These are phyloP conservation scores for Aspergillus clavatus DNA, from an alignment of 2,329 filamentous ascomycete genomes.

Conservation along the genomic window DNA sequence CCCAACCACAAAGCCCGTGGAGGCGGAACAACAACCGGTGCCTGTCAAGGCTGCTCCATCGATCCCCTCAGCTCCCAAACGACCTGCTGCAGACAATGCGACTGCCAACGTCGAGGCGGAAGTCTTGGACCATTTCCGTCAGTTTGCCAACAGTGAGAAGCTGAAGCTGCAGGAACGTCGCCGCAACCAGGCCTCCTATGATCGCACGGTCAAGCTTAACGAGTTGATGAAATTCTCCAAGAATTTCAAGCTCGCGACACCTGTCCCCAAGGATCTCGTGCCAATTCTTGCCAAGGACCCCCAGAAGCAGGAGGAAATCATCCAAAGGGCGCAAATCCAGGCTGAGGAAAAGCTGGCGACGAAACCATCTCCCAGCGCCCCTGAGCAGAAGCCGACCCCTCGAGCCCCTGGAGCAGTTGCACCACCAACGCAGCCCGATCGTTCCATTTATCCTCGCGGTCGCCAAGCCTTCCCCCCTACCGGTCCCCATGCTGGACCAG, in stretches of 20 bases:
- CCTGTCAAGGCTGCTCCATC: conserved; percentile 23
- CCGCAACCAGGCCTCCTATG: conserved; percentile 55
- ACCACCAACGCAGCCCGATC: conserved; percentile 41
- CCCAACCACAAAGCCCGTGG: conserved; percentile 19
- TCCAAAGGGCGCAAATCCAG: conserved; percentile 77
- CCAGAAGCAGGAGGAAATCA: conserved; percentile 87
- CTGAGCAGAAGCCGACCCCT: conserved; percentile 51
- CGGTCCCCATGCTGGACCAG: conserved; percentile 41
- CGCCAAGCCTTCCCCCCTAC: conserved; percentile 46
- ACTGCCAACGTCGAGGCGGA: conserved; percentile 59
- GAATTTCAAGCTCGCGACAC: conserved; percentile 90
- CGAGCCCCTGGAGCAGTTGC: conserved; percentile 35
- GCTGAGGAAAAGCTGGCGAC: conserved; percentile 54
- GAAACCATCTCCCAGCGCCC: conserved; percentile 42
- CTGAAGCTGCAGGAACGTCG: conserved; percentile 55
- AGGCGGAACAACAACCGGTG: conserved; percentile 23
- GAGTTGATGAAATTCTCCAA: conserved; percentile 93
- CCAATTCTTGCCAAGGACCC: conserved; percentile 95
- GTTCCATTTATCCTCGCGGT: conserved; percentile 44
- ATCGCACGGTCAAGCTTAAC: conserved; percentile 88
- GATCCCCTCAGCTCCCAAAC: conserved; percentile 29
- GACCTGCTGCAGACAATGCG: conserved; percentile 47
- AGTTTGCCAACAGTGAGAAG: conserved; percentile 60
- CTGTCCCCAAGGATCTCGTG: conserved; percentile 85
- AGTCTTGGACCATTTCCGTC: conserved; percentile 59